A percentile compares a stretch with the other conserved stretches of the same genome.
These are phyloP conservation scores for Backusella sp. DNA, from an alignment of 192 early-diverging fungal species.

Conservation along the genomic window DNA sequence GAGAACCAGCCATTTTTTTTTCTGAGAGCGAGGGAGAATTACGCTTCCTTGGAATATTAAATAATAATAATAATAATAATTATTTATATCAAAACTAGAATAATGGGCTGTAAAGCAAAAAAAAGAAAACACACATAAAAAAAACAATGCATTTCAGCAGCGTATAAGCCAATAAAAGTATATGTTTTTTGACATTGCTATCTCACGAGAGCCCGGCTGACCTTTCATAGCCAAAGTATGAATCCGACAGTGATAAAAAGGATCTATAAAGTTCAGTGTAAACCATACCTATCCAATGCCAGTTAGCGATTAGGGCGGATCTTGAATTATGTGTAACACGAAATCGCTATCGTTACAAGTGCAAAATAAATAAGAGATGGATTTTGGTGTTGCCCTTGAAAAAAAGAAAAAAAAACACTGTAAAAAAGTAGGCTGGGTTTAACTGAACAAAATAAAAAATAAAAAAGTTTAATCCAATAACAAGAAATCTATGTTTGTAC, in stretches of 20 bases:
- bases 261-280: background rate
- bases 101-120: too few relatives aligned
- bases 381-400: background rate
- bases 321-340: background rate
- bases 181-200: background rate
- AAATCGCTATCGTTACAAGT: constrained; percentile 2
- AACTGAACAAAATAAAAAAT: background rate
- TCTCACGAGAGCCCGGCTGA: constrained; percentile 1
- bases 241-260: background rate
- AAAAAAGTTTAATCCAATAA: constrained; percentile 1
- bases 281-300: background rate
- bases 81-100: background rate
- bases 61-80: background rate
- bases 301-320: constrained; percentile 1
- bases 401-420: background rate
- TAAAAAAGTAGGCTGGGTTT: background rate
- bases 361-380: background rate
- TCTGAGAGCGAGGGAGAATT: background rate
- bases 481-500: background rate
- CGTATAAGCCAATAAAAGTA: background rate
- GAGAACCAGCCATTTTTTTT: background rate
- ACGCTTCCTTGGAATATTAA: background rate
- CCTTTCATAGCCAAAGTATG: background rate
- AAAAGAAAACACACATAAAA: background rate
- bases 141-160: background rate